These are phyloP conservation scores for Candida wancherniae DNA, from an alignment of 805 yeast species.

Conservation along the genomic window DNA sequence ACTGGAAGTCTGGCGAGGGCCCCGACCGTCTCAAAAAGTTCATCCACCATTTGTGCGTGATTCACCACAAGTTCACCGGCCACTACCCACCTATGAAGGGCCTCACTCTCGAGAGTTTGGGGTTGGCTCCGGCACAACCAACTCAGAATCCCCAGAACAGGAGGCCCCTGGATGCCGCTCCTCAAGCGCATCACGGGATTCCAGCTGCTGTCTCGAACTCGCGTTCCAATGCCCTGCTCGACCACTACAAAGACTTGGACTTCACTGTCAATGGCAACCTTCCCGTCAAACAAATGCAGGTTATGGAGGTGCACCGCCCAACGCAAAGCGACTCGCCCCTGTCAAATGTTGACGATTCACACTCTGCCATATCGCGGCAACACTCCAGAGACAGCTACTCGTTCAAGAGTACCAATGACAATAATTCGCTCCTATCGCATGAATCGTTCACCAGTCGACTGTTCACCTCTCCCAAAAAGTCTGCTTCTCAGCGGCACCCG, in stretches of 20 bases:
- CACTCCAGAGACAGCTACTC: conserved; percentile 3
- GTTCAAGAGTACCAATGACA: conserved; percentile 2
- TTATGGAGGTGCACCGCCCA: conserved; percentile 27
- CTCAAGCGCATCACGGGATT: too few species aligned
- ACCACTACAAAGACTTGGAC: conserved; percentile 32
- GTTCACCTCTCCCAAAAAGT: too few species aligned
- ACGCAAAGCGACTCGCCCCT: neutral
- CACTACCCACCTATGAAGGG: conserved; percentile 36
- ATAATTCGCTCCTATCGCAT: conserved; percentile 1
- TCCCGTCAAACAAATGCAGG: conserved; percentile 40
- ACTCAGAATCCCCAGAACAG: too few species aligned
- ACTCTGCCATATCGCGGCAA: too few species aligned
- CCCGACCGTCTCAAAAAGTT: conserved; percentile 32
- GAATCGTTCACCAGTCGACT: conserved; percentile 2
- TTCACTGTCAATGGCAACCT: conserved; percentile 40
- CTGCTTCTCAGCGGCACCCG: neutral
- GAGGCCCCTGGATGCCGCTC: neutral
- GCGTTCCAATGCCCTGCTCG: conserved; percentile 16
- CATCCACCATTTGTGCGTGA: conserved; percentile 27
- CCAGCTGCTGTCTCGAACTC: conserved; percentile 1
- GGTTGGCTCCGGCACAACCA: conserved; percentile 27
- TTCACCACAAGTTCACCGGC: conserved; percentile 33
- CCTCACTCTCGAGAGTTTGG: conserved; percentile 29
- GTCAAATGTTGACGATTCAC: neutral
- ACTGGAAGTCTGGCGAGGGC: conserved; percentile 55